These are phyloP conservation scores for Hypoxylon sp. DNA, from an alignment of 2,329 filamentous ascomycete genomes.

Conservation along the genomic window DNA sequence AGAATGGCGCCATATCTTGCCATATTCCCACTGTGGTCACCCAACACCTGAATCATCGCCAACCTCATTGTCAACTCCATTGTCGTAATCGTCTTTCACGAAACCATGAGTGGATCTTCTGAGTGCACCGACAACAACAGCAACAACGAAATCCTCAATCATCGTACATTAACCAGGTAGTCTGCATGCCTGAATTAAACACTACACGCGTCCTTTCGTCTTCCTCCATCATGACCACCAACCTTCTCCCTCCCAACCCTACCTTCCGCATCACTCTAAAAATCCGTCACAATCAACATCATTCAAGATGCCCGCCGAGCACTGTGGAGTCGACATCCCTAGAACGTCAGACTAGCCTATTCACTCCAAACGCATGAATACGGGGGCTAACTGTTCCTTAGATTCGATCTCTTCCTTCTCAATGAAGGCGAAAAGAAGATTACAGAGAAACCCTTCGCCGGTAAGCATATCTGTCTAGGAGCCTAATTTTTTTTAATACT, in stretches of 20 bases:
- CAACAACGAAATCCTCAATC: not conserved
- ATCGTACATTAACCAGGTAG: not conserved
- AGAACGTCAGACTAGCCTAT: conserved; percentile 21
- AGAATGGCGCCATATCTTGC: not conserved
- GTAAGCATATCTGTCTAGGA: conserved; percentile 67
- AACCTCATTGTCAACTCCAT: not conserved
- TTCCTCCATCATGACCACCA: not conserved
- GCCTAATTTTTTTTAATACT: conserved; percentile 6
- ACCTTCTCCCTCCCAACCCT: not conserved
- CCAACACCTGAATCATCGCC: not conserved
- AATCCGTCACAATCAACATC: not conserved
- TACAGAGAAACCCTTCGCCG: conserved; percentile 87
- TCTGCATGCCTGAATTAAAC: not conserved
- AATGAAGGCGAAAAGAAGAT: conserved; percentile 89
- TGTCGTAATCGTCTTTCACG: not conserved
- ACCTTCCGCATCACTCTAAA: not conserved
- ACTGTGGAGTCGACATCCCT: conserved; percentile 8
- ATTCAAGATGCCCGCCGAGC: not conserved
- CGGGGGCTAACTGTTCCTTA: conserved; percentile 59
- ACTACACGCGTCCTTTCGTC: not conserved
- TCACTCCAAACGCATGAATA: conserved; percentile 20
- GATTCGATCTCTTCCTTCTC: conserved; percentile 95
- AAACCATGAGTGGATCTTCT: not conserved
- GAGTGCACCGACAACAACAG: not conserved
- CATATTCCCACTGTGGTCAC: too few relatives aligned